Evolutionary conservation across 768 basidiomycete species (phyloP).

Genomic region (Podaxis rugospora): DNA sequence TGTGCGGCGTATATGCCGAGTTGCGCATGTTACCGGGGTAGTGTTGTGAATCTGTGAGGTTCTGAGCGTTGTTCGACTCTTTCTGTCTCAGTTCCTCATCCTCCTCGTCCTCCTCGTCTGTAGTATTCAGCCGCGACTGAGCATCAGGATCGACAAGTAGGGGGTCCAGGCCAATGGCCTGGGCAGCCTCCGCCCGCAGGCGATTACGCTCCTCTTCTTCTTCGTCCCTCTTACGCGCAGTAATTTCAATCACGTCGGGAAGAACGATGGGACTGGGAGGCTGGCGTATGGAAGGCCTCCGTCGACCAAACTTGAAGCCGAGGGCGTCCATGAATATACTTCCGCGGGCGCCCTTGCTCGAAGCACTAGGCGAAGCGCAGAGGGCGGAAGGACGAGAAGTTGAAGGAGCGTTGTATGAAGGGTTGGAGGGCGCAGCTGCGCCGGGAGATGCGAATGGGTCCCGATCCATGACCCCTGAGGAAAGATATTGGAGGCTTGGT

Average conservation of each 20-base stretch:
- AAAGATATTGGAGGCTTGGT: neutral
- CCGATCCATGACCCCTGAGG: conserved; percentile 3
- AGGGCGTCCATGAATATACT: conserved; percentile 49
- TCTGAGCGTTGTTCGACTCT: conserved; percentile 3
- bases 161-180: conserved; percentile 66
- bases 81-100: conserved; percentile 11
- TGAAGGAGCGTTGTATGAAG: conserved; percentile 6
- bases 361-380: conserved; percentile 15
- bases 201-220: conserved; percentile 74
- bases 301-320: conserved; percentile 44
- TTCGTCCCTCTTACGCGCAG: conserved; percentile 45
- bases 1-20: conserved; percentile 18
- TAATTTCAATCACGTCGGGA: conserved; percentile 74
- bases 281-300: conserved; percentile 32
- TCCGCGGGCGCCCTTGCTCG: conserved; percentile 30
- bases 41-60: conserved; percentile 9
- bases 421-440: conserved; percentile 17
- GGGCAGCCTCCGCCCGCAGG: conserved; percentile 71
- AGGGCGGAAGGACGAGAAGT: conserved; percentile 17
- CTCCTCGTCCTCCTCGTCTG: conserved; percentile 35
- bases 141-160: conserved; percentile 40
- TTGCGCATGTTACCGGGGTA: conserved; percentile 17
- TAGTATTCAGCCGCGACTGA: conserved; percentile 29
- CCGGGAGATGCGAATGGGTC: conserved; percentile 21
- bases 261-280: conserved; percentile 41